Base-by-base conservation (phyloP, 2,329 filamentous ascomycete species). In the Juglanconis oblonga region DNA sequence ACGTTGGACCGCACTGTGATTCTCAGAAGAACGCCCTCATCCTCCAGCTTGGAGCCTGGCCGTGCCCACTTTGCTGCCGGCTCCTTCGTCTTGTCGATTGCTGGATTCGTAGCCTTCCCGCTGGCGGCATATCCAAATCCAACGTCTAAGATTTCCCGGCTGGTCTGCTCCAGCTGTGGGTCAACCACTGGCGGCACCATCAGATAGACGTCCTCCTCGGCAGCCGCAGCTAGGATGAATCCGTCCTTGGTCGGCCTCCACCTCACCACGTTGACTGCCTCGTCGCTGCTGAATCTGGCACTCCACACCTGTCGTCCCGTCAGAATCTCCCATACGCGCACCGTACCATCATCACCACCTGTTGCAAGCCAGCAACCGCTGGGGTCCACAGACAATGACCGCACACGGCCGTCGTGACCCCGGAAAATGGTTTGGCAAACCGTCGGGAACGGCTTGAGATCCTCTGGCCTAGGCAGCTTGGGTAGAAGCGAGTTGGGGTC, bases 381-480 rank as follows among this genome's bases (percentile, higher is more conserved):
- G 2, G 95, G 92, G 72, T 97, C 94, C 64, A 98, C 86, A 7
- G 91, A 83, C 13, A 97, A 83, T 53, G 89, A 90, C 54, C 95
- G 87, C 40, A 99, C 93, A 57, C 92, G 87, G 14, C 94, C 94
- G 64, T 92, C 86, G 70, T 99, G 95, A 10, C 94, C 94, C 64
- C 86, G 81, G 80, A 95, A 98, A 11, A 96, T 83, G 5, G 92
- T 91, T 49, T 93, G 90, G 67, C 91, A 94, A 8, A 91, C 87
- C 0, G 93, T 97, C 13, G 95, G 95, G 81, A 98, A 99, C 2
- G 95, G 95, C 69, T 92, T 92, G 59, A 99, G 82, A 69, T 99
- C 94, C 68, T 97, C 91, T 0, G 95, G 94, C 62, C 90, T 91
- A 7, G 96, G 95, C 7, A 99, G 81, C 73, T 97, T 97, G 11